Evolutionary conservation across 805 yeast genomes (phyloP), one percentile per base, ranked within the genome.

Genomic region (Kluyveromyces nonfermentans): DNA sequence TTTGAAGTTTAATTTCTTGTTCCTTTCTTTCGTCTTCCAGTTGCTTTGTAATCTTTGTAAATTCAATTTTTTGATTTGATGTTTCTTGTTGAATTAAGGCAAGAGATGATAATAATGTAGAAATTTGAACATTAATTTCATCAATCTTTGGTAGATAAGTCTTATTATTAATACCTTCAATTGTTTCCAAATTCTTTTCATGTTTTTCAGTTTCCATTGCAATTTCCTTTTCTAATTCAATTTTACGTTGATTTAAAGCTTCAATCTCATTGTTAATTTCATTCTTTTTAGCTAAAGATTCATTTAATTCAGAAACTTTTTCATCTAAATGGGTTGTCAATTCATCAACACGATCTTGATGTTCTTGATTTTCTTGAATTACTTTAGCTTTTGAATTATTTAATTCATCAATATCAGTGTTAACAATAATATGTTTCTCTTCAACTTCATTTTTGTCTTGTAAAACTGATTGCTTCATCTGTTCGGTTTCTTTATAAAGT

Each of bases 81-180:
- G 51, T 53, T 38, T 59, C 63, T 36, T 59, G 63, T 42, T 57
- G 59, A 19, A 61, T 45, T 2, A 53, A 16, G 1, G 63, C 44
- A 41, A 61, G 36, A 21, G 55, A 45, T 30, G 48, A 42, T 21
- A 59, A 43, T 33, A 49, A 45, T 2, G 37, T 37, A 4, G 57
- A 46, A 30, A 60, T 57, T 18, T 55, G 42, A 6, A 48, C 36
- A 39, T 58, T 58, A 19, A 61, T 54, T 14, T 49, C 53, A 34
- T 53, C 47, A 19, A 61, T 35, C 33, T 53, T 44, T 15, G 58
- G 54, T 17, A 61, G 40, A 36, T 57, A 55, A 18, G 53, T 47
- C 37, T 54, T 55, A 37, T 57, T 57, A 4, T 51, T 40, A 15
- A 51, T 46, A 33, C 54, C 45, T 15, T 48, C 54, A 20, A 57